Base-by-base conservation (phyloP, 192 early-diverging fungal species). In the Lunasporangiospora selenospora region DNA sequence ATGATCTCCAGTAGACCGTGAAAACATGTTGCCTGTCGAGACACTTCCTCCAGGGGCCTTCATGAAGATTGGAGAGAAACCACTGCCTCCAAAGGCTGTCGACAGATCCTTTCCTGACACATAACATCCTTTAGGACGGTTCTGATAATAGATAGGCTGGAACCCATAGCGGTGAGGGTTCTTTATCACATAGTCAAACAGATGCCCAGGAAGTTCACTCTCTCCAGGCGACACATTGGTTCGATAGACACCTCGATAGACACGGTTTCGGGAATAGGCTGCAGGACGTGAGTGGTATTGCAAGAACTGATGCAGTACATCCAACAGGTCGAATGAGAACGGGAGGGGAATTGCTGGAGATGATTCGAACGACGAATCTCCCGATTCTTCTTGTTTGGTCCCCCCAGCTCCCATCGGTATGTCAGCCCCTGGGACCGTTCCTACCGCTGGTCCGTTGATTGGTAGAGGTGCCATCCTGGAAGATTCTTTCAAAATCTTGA, bases 181-280 rank as follows among this genome's bases (percentile, higher is more conserved):
- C 40, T 66, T 73, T 41, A 78, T 53, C 21, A 81, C 58, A 26
- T 76, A 81, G 4, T 75, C 55, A 54, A 76, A 81, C 32, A 81
- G 47, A 44, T 61, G 70, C 26, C 75, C 66, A 18, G 64, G 50
- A 9, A 63, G 55, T 36, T 58, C 58, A 4, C 10, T 50, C 41
- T 75, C 70, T 1, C 61, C 69, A 26, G 69, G 69, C 6, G 59
- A 41, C 13, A 63, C 47, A 18, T 57, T 63, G n/a, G 62, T 65
- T 9, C 57, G 43, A 55, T 81, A 84, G 1, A 63, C 57, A n/a
- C 77, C 83, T n/a, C 79, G 65, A 26, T 81, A 70, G 19, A 87
- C 67, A 13, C 85, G 73, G 57, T 87, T 79, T 32, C 79, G 64
- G n/a, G 85, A 73, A 52, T 79, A 83, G 15, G 71, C 62, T 2